These are phyloP conservation scores for Thelonectria rubi DNA, from an alignment of 2,329 filamentous ascomycete genomes.

Conservation along the genomic window DNA sequence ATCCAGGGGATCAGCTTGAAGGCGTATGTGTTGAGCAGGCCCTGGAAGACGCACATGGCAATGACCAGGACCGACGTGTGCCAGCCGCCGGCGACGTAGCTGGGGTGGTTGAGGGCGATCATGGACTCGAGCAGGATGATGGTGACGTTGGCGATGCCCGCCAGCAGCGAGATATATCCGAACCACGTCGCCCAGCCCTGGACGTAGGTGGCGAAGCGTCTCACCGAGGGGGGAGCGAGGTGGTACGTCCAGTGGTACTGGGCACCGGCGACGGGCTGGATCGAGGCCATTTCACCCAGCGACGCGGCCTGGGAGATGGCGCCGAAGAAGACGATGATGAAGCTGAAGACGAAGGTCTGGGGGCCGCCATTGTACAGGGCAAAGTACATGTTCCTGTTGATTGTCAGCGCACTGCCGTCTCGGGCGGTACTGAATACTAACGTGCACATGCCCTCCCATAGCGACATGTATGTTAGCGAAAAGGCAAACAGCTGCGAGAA, in stretches of 20 bases:
- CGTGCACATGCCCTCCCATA: slow-evolving; percentile 42
- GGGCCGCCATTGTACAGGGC: slow-evolving; percentile 39
- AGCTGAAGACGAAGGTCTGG: slow-evolving; percentile 39
- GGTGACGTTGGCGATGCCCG: slow-evolving; percentile 40
- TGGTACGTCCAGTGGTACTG: slow-evolving; percentile 41
- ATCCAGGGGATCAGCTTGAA: slow-evolving; percentile 39
- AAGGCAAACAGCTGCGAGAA: slow-evolving; percentile 40
- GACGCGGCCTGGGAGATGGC: slow-evolving; percentile 38
- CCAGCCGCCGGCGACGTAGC: slow-evolving; percentile 37
- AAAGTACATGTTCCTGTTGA: slow-evolving; percentile 39
- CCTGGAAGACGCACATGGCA: slow-evolving; percentile 38
- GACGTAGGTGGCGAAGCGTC: slow-evolving; percentile 38
- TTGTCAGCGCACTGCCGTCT: slow-evolving; percentile 5
- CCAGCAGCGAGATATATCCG: slow-evolving; percentile 37
- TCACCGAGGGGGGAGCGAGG: slow-evolving; percentile 31
- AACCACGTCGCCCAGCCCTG: slow-evolving; percentile 42
- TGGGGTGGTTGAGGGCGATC: slow-evolving; percentile 37
- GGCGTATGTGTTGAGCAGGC: slow-evolving; percentile 35
- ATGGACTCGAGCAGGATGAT: slow-evolving; percentile 41
- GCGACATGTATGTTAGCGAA: slow-evolving; percentile 38
- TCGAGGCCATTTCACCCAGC: slow-evolving; percentile 39
- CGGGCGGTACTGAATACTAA: slow-evolving; percentile 12
- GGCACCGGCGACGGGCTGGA: slow-evolving; percentile 36
- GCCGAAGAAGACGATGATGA: slow-evolving; percentile 39
- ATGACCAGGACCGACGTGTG: slow-evolving; percentile 39